These are phyloP conservation scores for Naganishia sp. DNA, from an alignment of 1,284 basidiomycete species.

Conservation along the genomic window DNA sequence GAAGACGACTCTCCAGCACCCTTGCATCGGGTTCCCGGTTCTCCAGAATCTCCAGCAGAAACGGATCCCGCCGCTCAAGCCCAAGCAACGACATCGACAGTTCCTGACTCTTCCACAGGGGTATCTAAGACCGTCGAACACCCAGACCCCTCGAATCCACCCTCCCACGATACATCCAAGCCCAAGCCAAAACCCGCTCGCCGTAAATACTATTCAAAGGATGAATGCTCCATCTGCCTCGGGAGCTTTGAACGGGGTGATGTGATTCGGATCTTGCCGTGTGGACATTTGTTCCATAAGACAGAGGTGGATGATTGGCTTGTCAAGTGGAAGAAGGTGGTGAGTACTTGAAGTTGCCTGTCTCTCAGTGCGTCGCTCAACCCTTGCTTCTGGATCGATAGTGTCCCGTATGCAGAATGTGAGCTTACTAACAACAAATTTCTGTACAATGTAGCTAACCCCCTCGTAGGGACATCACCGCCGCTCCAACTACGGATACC, in stretches of 20 bases:
- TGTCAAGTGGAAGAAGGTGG: constrained; percentile 73
- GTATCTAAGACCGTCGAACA: background rate
- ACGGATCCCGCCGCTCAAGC: background rate
- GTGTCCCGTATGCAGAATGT: constrained; percentile 33
- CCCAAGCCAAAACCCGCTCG: constrained; percentile 10
- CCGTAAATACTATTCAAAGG: constrained; percentile 51
- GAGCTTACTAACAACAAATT: background rate
- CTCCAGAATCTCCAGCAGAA: background rate
- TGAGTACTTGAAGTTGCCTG: constrained; percentile 1
- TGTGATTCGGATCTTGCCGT: constrained; percentile 81
- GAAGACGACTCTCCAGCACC: constrained; percentile 40
- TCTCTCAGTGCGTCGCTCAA: background rate
- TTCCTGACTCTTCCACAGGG: constrained; percentile 8
- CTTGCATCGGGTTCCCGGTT: background rate
- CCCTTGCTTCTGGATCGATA: background rate
- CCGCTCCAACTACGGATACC: constrained; percentile 1
- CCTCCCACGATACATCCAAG: background rate
- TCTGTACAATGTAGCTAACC: background rate
- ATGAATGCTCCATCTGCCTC: constrained; percentile 87
- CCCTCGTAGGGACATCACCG: constrained; percentile 18
- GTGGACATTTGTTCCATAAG: constrained; percentile 71
- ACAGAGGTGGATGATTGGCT: constrained; percentile 88
- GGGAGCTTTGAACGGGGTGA: constrained; percentile 81
- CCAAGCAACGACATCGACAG: background rate
- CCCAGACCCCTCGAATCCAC: background rate